Conservation (phyloP, 2,329 filamentous ascomycete species). For the Fusarium kyushuense region DNA sequence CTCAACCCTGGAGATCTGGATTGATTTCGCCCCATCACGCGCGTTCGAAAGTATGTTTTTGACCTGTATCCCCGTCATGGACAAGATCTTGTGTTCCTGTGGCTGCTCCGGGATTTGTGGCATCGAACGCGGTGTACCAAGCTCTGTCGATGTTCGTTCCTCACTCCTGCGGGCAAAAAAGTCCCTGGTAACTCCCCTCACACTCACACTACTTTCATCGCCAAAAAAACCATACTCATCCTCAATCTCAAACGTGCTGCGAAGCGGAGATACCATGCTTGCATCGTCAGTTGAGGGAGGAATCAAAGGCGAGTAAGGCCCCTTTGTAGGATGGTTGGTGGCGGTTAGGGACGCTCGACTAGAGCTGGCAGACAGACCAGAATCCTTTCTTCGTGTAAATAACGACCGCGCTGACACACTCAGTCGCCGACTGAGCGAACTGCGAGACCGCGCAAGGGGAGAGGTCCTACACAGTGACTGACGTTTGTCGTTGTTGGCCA, state of each 20-base stretch:
- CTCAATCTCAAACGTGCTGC: slow-evolving; percentile 53
- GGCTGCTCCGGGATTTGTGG: slow-evolving; percentile 15
- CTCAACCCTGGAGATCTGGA: slow-evolving; percentile 48
- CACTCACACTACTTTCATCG: slow-evolving; percentile 36
- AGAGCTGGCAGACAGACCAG: slow-evolving; percentile 29
- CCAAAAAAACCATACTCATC: slow-evolving; percentile 45
- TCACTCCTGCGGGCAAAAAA: slow-evolving; percentile 43
- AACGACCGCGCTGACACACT: slow-evolving; percentile 46
- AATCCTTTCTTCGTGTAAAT: slow-evolving; percentile 47
- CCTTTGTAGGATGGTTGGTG: slow-evolving; percentile 33
- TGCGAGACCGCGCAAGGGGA: slow-evolving; percentile 28
- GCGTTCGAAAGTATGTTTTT: slow-evolving; percentile 45
- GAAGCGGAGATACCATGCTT: slow-evolving; percentile 31
- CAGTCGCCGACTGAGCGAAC: slow-evolving; percentile 42
- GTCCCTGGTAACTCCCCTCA: slow-evolving; percentile 40
- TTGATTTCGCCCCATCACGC: slow-evolving; percentile 38
- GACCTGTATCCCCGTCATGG: slow-evolving; percentile 44
- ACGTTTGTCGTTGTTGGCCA: slow-evolving; percentile 48
- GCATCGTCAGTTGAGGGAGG: slow-evolving; percentile 24
- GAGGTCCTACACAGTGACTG: slow-evolving; percentile 34
- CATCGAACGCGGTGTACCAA: slow-evolving; percentile 19
- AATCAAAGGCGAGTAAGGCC: slow-evolving; percentile 29
- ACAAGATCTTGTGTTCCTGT: slow-evolving; percentile 27
- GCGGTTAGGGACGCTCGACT: slow-evolving; percentile 28
- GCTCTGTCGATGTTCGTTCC: slow-evolving; percentile 37